Percentiles rank a stretch among this genome's conserved stretches.
These are phyloP conservation scores for Ganoderma meredithae DNA, from an alignment of 1,284 basidiomycete species.

Conservation along the genomic window DNA sequence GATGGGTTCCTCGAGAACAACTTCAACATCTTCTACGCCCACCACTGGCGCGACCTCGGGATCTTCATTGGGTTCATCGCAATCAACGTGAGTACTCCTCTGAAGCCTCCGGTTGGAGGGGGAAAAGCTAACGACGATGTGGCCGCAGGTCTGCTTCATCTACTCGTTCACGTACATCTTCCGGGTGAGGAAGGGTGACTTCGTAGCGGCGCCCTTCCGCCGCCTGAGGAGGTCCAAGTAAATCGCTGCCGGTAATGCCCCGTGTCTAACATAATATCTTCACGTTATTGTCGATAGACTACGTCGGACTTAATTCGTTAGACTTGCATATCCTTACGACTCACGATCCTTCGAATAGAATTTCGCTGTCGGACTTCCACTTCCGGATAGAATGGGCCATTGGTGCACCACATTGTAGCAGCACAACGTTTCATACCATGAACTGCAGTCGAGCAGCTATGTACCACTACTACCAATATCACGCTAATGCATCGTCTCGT, in stretches of 20 bases:
- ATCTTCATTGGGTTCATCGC: conserved; percentile 68
- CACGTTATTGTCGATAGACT: not conserved
- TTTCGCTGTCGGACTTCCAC: not conserved
- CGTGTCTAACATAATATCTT: too few species aligned
- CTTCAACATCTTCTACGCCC: conserved; percentile 63
- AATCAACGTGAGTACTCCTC: conserved; percentile 57
- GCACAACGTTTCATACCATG: not conserved
- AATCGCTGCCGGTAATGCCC: not conserved
- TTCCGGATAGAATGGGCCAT: not conserved
- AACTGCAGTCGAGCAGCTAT: not conserved
- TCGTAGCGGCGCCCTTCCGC: conserved; percentile 16
- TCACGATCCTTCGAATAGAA: not conserved
- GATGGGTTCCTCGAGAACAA: conserved; percentile 60
- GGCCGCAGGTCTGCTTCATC: conserved; percentile 38
- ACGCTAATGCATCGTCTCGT: not conserved
- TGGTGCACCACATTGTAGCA: not conserved
- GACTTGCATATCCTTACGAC: not conserved
- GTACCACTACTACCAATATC: not conserved
- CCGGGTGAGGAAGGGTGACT: conserved; percentile 29
- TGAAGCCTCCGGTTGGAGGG: not conserved
- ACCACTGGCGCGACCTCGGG: conserved; percentile 72
- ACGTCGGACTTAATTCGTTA: conserved; percentile 1
- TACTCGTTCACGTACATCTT: conserved; percentile 41
- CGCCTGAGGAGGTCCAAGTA: conserved; percentile 12
- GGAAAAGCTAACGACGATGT: not conserved